Conservation (phyloP, 164 flowering plant species). For the Chloranthus sessilifolius region DNA sequence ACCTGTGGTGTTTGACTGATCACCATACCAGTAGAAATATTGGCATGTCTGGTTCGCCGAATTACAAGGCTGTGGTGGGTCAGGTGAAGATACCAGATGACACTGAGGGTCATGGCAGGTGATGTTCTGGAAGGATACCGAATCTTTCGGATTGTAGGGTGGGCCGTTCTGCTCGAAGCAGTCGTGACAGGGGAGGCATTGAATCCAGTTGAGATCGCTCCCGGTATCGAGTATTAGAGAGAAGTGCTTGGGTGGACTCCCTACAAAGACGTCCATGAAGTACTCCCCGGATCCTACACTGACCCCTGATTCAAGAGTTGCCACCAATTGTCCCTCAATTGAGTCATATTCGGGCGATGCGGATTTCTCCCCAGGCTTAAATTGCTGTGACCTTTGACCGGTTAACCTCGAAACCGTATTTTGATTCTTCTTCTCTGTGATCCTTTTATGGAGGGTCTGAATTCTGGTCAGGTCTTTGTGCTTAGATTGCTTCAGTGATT, state of each 20-base stretch:
- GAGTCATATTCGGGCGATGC: conserved; percentile 17
- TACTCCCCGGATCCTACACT: conserved; percentile 93
- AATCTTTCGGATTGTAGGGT: conserved; percentile 57
- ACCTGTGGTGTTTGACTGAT: conserved; percentile 88
- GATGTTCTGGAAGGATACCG: conserved; percentile 47
- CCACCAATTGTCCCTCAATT: conserved; percentile 37
- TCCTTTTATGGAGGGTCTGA: conserved; percentile 46
- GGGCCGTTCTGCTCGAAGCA: conserved; percentile 88
- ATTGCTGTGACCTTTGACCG: conserved; percentile 2
- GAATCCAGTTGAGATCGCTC: conserved; percentile 97
- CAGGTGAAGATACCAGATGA: conserved; percentile 67
- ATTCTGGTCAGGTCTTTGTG: conserved; percentile 53
- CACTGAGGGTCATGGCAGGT: conserved; percentile 70
- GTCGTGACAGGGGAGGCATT: conserved; percentile 76
- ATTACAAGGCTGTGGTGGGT: conserved; percentile 59
- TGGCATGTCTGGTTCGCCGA: conserved; percentile 57
- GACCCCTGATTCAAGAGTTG: conserved; percentile 84
- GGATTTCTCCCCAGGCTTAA: no score
- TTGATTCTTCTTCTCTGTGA: conserved; percentile 57
- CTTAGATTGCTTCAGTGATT: conserved; percentile 35
- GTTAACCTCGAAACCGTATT: conserved; percentile 25
- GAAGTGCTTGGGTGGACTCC: conserved; percentile 91
- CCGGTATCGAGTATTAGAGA: conserved; percentile 91
- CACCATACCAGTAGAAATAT: conserved; percentile 95
- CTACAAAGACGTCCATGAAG: conserved; percentile 90